These are phyloP conservation scores for Mycena haematopus DNA, from an alignment of 768 basidiomycete genomes.

Conservation along the genomic window DNA sequence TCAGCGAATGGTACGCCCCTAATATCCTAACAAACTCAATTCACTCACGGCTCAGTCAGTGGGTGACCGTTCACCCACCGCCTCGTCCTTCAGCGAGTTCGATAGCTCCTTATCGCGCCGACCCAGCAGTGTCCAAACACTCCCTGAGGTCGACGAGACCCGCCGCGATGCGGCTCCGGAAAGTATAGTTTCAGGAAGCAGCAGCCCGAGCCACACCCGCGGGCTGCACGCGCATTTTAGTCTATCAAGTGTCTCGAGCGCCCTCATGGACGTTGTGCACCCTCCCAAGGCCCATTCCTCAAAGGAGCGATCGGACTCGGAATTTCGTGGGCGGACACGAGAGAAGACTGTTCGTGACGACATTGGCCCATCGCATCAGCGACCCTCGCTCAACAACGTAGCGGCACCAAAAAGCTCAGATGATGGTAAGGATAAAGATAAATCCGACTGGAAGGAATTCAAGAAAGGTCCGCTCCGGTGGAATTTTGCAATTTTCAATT, in stretches of 20 bases:
- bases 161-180: conserved; percentile 4
- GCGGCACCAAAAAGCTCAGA: conserved; percentile 42
- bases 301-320: conserved; percentile 34
- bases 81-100: conserved; percentile 29
- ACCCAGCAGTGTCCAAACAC: conserved; percentile 48
- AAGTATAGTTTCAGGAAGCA: too few species aligned
- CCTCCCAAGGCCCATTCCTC: conserved; percentile 42
- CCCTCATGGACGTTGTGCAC: conserved; percentile 55
- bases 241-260: conserved; percentile 57
- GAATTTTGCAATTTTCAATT: conserved; percentile 30
- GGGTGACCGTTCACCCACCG: conserved; percentile 22
- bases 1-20: conserved; percentile 23
- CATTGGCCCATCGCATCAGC: conserved; percentile 36
- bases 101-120: conserved; percentile 46
- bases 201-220: conserved; percentile 32
- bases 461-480: conserved; percentile 80
- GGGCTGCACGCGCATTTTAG: too few species aligned
- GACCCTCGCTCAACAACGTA: conserved; percentile 44
- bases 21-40: too few species aligned
- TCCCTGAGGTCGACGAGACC: conserved; percentile 41
- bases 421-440: conserved; percentile 44
- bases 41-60: too few species aligned
- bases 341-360: conserved; percentile 33
- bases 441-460: conserved; percentile 83
- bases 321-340: conserved; percentile 42